Evolutionary conservation across 2,329 filamentous ascomycete species (phyloP).

Genomic region (Neodidymelliopsis sp.): DNA sequence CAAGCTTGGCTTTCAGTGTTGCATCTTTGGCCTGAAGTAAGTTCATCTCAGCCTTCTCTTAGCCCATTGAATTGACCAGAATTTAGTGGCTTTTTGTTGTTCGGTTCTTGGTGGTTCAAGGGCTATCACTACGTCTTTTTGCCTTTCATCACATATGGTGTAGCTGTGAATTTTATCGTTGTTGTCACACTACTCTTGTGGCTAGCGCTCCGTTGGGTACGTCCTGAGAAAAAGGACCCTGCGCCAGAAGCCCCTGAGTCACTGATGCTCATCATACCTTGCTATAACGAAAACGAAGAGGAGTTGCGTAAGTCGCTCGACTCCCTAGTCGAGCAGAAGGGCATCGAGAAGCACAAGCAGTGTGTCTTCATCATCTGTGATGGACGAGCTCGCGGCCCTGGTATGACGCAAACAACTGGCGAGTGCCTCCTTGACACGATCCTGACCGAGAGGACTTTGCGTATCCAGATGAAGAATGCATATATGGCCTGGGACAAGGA

Average conservation of each 20-base stretch:
- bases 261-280: conserved; percentile 49
- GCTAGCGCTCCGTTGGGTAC: conserved; percentile 41
- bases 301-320: conserved; percentile 56
- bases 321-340: conserved; percentile 55
- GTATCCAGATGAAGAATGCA: conserved; percentile 5
- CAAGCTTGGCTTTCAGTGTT: neutral
- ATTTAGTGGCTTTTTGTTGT: conserved; percentile 18
- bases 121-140: conserved; percentile 53
- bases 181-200: conserved; percentile 49
- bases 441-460: conserved; percentile 28
- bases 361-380: conserved; percentile 60
- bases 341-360: conserved; percentile 53
- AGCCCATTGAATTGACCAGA: neutral
- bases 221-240: conserved; percentile 15
- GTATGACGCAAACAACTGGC: conserved; percentile 59
- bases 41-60: neutral
- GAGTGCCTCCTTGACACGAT: conserved; percentile 59
- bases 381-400: conserved; percentile 56
- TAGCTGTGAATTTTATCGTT: conserved; percentile 55
- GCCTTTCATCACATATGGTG: conserved; percentile 48
- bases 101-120: conserved; percentile 22
- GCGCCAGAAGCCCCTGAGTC: conserved; percentile 2
- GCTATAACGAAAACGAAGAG: conserved; percentile 59
- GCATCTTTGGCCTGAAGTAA: conserved; percentile 17
- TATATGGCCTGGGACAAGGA: conserved; percentile 57